Conservation (phyloP, 495 filamentous ascomycete genomes). For the Xylaria nigripes region DNA sequence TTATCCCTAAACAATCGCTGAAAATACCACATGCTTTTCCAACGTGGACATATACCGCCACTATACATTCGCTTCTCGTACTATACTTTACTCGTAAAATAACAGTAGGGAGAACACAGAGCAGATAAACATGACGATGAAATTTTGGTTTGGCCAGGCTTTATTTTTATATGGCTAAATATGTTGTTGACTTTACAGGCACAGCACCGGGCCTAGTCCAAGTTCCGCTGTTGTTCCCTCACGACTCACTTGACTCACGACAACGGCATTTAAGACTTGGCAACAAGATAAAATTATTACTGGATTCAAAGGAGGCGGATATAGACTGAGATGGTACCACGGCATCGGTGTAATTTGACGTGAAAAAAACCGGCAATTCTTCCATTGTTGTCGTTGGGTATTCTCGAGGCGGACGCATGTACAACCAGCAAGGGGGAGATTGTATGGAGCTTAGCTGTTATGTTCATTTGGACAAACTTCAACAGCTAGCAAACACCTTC, state of each 20-base stretch:
- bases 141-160: slow-evolving; percentile 25
- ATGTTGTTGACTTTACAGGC: slow-evolving; percentile 13
- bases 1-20: slow-evolving; percentile 46
- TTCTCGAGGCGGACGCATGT: slow-evolving; percentile 16
- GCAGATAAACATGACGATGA: slow-evolving; percentile 21
- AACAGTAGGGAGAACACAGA: slow-evolving; percentile 10
- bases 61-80: slow-evolving; percentile 28
- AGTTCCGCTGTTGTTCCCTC: slow-evolving; percentile 9
- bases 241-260: slow-evolving; percentile 26
- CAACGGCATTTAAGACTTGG: slow-evolving; percentile 26
- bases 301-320: slow-evolving; percentile 27
- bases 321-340: slow-evolving; percentile 30
- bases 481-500: neutral
- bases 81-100: slow-evolving; percentile 26
- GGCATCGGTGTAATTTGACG: slow-evolving; percentile 36
- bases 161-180: slow-evolving; percentile 21
- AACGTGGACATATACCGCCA: slow-evolving; percentile 4
- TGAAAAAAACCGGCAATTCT: slow-evolving; percentile 25
- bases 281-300: slow-evolving; percentile 29
- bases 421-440: slow-evolving; percentile 21
- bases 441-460: slow-evolving; percentile 10
- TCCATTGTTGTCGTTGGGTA: slow-evolving; percentile 18
- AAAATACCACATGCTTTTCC: slow-evolving; percentile 1
- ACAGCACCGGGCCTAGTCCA: slow-evolving; percentile 15
- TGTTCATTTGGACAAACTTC: slow-evolving; percentile 8